phyloP scores from a whole-genome alignment of 176 grass and related monocot species.

The Pontederia paniculata region DNA sequence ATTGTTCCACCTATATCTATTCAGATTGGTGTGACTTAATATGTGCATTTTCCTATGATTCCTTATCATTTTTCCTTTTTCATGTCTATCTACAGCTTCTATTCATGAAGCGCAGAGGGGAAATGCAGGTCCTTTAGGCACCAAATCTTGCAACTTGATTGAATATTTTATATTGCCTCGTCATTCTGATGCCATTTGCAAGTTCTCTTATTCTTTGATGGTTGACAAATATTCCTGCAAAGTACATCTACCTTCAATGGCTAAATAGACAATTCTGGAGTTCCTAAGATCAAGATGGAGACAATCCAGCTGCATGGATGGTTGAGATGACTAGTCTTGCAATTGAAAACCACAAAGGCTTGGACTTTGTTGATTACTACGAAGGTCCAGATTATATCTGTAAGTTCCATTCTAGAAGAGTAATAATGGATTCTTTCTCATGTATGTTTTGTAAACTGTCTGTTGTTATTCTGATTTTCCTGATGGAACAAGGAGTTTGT shows the following conservation, averaged over 20 bases:
- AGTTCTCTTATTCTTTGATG: no score
- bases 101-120: conserved; percentile 91
- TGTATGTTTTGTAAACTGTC: not conserved
- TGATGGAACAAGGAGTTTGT: conserved; percentile 77
- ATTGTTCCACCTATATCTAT: no score
- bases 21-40: not conserved
- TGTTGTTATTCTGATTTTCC: conserved; percentile 25
- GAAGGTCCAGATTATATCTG: conserved; percentile 77
- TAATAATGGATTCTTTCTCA: not conserved
- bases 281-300: conserved; percentile 95
- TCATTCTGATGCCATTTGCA: no score
- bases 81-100: conserved; percentile 51
- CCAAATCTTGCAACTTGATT: conserved; percentile 71
- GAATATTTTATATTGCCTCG: conserved; percentile 45
- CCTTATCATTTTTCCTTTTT: not conserved
- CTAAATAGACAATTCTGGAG: conserved; percentile 61
- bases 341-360: conserved; percentile 66
- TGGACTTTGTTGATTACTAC: conserved; percentile 88
- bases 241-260: not conserved
- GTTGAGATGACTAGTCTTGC: conserved; percentile 77
- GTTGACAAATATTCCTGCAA: not conserved
- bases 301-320: conserved; percentile 99
- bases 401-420: conserved; percentile 15
- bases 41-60: not conserved
- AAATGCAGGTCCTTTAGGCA: conserved; percentile 81